These are phyloP conservation scores for Neonectria neomacrospora DNA, from an alignment of 2,329 filamentous ascomycete genomes.

Conservation along the genomic window DNA sequence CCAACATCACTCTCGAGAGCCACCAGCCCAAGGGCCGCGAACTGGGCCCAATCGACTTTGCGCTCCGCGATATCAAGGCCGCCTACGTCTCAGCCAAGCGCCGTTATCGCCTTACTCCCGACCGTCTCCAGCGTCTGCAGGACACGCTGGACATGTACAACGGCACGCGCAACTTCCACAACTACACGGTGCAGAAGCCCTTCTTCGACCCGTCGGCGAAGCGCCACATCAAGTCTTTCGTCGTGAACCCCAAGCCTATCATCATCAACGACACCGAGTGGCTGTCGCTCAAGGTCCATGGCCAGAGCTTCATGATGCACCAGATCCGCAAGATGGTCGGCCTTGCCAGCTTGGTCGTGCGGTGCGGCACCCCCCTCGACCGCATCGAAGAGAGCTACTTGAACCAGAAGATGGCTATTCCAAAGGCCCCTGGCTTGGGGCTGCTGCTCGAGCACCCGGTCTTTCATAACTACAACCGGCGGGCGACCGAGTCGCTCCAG, in stretches of 20 bases:
- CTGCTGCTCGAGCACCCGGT: conserved; percentile 90
- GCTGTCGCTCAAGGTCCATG: conserved; percentile 95
- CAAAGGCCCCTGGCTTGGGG: conserved; percentile 91
- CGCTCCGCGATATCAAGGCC: conserved; percentile 79
- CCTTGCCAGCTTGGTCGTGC: conserved; percentile 85
- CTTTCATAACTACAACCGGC: conserved; percentile 88
- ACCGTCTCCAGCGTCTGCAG: conserved; percentile 80
- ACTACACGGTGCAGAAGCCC: conserved; percentile 94
- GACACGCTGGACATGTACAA: conserved; percentile 78
- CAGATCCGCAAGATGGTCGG: conserved; percentile 99
- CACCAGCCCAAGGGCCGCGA: conserved; percentile 56
- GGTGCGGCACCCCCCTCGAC: conserved; percentile 80
- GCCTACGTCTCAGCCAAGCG: conserved; percentile 87
- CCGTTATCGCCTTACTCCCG: conserved; percentile 80
- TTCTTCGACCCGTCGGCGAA: conserved; percentile 85
- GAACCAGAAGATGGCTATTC: conserved; percentile 80
- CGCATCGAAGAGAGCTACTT: conserved; percentile 81
- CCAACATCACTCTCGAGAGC: conserved; percentile 43
- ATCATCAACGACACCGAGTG: conserved; percentile 93
- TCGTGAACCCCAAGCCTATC: conserved; percentile 78
- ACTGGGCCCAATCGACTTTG: conserved; percentile 67
- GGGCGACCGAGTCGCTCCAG: conserved; percentile 70
- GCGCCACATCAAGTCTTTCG: conserved; percentile 92
- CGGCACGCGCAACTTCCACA: conserved; percentile 93
- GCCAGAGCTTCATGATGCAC: conserved; percentile 99